Evolutionary conservation across 1,284 basidiomycete species (phyloP).

Genomic region (Limonomyces culmigenus): DNA sequence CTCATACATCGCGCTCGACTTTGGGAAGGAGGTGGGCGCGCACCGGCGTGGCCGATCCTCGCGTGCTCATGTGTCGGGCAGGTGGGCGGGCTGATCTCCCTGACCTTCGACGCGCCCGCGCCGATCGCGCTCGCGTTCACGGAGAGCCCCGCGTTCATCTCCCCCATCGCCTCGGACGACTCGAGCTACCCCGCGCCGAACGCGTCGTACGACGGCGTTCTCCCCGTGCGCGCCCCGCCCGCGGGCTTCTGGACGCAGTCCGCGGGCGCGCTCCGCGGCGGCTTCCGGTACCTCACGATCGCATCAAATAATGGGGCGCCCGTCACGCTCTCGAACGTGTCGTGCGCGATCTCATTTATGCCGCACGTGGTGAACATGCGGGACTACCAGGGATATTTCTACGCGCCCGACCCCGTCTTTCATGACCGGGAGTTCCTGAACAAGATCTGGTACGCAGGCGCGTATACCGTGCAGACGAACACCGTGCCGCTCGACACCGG

Average conservation of each 20-base stretch:
- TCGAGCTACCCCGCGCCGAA: conserved; percentile 18
- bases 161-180: conserved; percentile 24
- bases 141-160: conserved; percentile 29
- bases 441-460: conserved; percentile 46
- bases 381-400: conserved; percentile 40
- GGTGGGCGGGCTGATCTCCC: conserved; percentile 28
- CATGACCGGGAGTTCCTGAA: conserved; percentile 33
- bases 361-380: conserved; percentile 33
- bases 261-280: conserved; percentile 25
- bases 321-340: conserved; percentile 30
- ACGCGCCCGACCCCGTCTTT: conserved; percentile 25
- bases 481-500: conserved; percentile 35
- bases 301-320: conserved; percentile 14
- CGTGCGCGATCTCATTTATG: conserved; percentile 37
- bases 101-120: conserved; percentile 18
- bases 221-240: conserved; percentile 17
- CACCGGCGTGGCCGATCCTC: no score
- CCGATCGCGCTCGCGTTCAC: conserved; percentile 28
- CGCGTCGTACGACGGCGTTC: conserved; percentile 28
- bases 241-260: conserved; percentile 33
- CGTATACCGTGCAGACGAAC: conserved; percentile 45
- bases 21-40: conserved; percentile 23
- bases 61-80: background rate
- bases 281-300: conserved; percentile 39
- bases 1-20: conserved; percentile 27